These are phyloP conservation scores for Colletotrichum sp. DNA, from an alignment of 2,329 filamentous ascomycete species.

Conservation along the genomic window DNA sequence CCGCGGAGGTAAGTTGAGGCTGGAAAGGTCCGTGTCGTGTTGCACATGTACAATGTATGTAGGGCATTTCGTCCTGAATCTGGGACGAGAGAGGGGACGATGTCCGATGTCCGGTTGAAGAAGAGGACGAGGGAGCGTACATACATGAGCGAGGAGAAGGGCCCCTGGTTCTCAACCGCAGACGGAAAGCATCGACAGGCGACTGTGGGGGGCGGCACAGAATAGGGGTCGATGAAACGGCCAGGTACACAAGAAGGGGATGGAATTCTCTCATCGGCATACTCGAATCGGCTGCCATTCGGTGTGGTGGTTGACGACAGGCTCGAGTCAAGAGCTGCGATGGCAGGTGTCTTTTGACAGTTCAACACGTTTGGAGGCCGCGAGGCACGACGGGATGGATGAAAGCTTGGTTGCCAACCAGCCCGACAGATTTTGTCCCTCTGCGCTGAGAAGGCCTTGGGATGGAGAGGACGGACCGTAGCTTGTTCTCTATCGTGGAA, in stretches of 20 bases:
- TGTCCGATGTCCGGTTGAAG: slow-evolving; percentile 1
- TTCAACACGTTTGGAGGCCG: not conserved
- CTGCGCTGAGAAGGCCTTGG: not conserved
- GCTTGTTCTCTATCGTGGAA: not conserved
- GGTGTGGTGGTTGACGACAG: not conserved
- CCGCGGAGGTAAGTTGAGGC: slow-evolving; percentile 9
- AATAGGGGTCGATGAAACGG: slow-evolving; percentile 16
- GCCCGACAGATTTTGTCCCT: not conserved
- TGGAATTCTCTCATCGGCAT: slow-evolving; percentile 7
- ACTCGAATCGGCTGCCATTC: not conserved
- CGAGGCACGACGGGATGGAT: not conserved
- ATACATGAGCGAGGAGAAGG: not conserved
- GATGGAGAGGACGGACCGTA: not conserved
- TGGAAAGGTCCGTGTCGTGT: slow-evolving; percentile 13
- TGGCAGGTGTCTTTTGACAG: slow-evolving; percentile 6
- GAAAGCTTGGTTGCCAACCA: not conserved
- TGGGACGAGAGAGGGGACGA: slow-evolving; percentile 19
- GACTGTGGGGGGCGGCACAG: not conserved
- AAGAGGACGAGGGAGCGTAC: not conserved
- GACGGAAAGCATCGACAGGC: slow-evolving; percentile 10
- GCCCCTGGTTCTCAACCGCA: slow-evolving; percentile 1
- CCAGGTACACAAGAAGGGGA: not conserved
- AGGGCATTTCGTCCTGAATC: slow-evolving; percentile 17
- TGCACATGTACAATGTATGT: slow-evolving; percentile 7
- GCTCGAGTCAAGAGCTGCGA: slow-evolving; percentile 17